Percentiles rank a stretch among this genome's conserved stretches.
These are phyloP conservation scores for Conidiobolus incongruus DNA, from an alignment of 371 early-diverging fungal species.

Conservation along the genomic window DNA sequence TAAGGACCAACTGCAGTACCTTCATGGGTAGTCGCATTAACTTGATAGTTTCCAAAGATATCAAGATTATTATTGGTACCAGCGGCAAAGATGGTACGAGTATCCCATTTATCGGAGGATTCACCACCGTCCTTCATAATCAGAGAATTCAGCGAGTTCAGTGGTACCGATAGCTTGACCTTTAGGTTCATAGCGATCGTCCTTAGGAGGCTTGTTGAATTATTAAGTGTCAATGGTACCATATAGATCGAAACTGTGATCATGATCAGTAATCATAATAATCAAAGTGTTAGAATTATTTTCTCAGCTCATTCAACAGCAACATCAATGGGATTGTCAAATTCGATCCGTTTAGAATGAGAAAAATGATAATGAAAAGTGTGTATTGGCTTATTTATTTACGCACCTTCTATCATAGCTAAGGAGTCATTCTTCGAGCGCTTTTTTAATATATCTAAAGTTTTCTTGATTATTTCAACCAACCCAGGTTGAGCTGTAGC, in stretches of 20 bases:
- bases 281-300: slow-evolving; percentile 37
- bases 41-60: slow-evolving; percentile 32
- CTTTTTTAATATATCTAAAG: slow-evolving; percentile 27
- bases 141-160: slow-evolving; percentile 38
- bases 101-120: slow-evolving; percentile 34
- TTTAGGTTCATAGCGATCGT: slow-evolving; percentile 16
- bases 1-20: slow-evolving; percentile 13
- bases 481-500: slow-evolving; percentile 40
- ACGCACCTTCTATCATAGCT: slow-evolving; percentile 54
- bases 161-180: slow-evolving; percentile 38
- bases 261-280: slow-evolving; percentile 46
- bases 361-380: slow-evolving; percentile 43
- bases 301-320: slow-evolving; percentile 29
- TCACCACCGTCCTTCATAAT: slow-evolving; percentile 33
- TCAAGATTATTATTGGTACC: slow-evolving; percentile 33
- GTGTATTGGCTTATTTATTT: slow-evolving; percentile 47
- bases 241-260: slow-evolving; percentile 40
- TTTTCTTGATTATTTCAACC: slow-evolving; percentile 38
- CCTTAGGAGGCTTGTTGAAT: slow-evolving; percentile 10
- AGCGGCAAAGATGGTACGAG: slow-evolving; percentile 28
- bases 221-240: slow-evolving; percentile 33
- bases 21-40: slow-evolving; percentile 15
- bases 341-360: slow-evolving; percentile 39
- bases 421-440: too few relatives aligned
- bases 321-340: slow-evolving; percentile 38